A percentile compares a stretch with the other conserved stretches of the same genome.
Evolutionary conservation across 2,329 filamentous ascomycete species (phyloP).

Genomic region (Fusarium udum): DNA sequence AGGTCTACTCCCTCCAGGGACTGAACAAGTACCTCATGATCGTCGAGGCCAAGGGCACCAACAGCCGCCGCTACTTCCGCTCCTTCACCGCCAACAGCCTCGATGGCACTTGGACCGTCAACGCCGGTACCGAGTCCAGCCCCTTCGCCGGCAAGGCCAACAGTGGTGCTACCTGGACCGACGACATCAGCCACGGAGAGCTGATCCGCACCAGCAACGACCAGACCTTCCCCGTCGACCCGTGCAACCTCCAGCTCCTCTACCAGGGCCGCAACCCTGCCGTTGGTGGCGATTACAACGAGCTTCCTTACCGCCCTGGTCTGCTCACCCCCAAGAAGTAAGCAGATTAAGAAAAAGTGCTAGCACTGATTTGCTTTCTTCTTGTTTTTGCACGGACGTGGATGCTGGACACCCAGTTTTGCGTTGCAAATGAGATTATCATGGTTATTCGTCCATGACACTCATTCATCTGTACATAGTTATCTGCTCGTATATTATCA

Average conservation of each 20-base stretch:
- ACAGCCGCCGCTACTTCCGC: constrained; percentile 50
- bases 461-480: constrained; percentile 20
- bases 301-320: constrained; percentile 13
- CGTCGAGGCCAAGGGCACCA: constrained; percentile 67
- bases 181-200: constrained; percentile 74
- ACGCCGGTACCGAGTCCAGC: constrained; percentile 63
- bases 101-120: constrained; percentile 65
- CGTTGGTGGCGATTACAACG: constrained; percentile 55
- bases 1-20: constrained; percentile 69
- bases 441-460: constrained; percentile 1
- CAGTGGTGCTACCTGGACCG: constrained; percentile 70
- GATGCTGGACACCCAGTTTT: constrained; percentile 1
- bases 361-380: neutral
- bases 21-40: constrained; percentile 71
- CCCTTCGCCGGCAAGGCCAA: constrained; percentile 75
- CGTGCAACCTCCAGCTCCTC: constrained; percentile 71
- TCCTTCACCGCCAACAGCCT: constrained; percentile 67
- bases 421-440: neutral
- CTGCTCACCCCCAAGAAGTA: constrained; percentile 10
- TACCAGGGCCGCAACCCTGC: constrained; percentile 65
- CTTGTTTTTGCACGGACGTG: neutral
- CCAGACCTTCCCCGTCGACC: constrained; percentile 70
- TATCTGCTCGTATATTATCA: constrained; percentile 16
- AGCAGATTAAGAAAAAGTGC: neutral
- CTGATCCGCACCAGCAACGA: constrained; percentile 65